Conservation (phyloP, 257 asterid species). For the Nemophila menziesii region DNA sequence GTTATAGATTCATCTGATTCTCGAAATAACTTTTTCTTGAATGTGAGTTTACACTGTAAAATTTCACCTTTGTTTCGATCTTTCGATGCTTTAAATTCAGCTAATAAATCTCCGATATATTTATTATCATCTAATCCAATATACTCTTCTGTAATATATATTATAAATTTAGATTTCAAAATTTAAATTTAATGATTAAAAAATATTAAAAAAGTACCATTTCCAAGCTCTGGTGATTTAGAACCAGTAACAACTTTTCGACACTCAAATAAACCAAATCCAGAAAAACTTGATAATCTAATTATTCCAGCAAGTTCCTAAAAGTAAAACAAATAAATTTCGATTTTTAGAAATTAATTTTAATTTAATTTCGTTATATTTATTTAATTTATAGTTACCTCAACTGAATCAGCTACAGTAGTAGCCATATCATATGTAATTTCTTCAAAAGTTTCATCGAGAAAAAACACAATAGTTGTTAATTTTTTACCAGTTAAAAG, state of each 20-base stretch:
- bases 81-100: constrained; percentile 89
- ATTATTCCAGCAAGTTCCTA: constrained; percentile 98
- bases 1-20: constrained; percentile 91
- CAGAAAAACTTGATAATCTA: constrained; percentile 66
- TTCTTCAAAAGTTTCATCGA: constrained; percentile 98
- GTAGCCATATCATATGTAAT: constrained; percentile 94
- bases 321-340: background rate
- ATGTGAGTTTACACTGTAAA: constrained; percentile 69
- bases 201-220: constrained; percentile 59
- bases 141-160: constrained; percentile 53
- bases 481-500: constrained; percentile 82
- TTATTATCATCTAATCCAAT: constrained; percentile 85
- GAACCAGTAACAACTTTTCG: constrained; percentile 82
- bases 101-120: constrained; percentile 88
- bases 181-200: constrained; percentile 2
- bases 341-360: too few species aligned
- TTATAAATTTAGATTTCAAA: background rate
- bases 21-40: constrained; percentile 90
- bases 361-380: too few species aligned
- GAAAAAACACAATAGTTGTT: constrained; percentile 85
- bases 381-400: constrained; percentile 47
- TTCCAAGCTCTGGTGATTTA: constrained; percentile 79
- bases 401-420: constrained; percentile 88
- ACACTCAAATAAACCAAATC: constrained; percentile 93
- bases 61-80: constrained; percentile 94